Evolutionary conservation across 2,329 filamentous ascomycete species (phyloP), one percentile per base, ranked within the genome.

Genomic region (Fusarium concolor): DNA sequence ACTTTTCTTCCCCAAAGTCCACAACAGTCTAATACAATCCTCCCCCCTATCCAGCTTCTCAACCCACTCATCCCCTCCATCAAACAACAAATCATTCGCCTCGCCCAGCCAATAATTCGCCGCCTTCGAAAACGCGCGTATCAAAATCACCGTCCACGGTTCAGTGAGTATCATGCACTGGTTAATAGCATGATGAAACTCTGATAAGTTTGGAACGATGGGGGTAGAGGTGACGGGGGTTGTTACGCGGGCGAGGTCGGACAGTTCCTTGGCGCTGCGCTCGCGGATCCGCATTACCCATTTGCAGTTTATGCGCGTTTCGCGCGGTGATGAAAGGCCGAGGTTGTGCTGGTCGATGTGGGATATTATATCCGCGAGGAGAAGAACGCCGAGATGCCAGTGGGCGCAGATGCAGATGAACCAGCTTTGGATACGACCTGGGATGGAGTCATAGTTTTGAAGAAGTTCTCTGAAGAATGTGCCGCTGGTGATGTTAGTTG

Each of bases 111-210:
- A 73, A 38, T 76, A 59, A 1, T 76, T 62, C 2, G 75, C 80
- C 1, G 85, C 83, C 63, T 81, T 84, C 4, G 81, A 79, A 57
- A 88, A 87, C 0, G 81, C 81, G 7, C 84, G 78, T 49, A 87
- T 83, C 20, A 87, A 68, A 4, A 88, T 81, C 4, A 83, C 81
- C 0, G 86, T 87, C 86, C 86, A 88, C 2, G 86, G 86, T 59
- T 89, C 86, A 0, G 85, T 87, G 31, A 89, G 70, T 6, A 89
- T 76, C 3, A 86, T 83, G 2, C 83, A 84, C 62, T 86, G 80
- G 37, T 81, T 85, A 4, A 87, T 77, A 0, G 85, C 84, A 55
- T 83, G 82, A 66, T 87, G 85, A 45, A 86, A 85, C 15, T 83
- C 80, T 22, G 75, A 71, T 18, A 80, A 74, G 26, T 35, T 33